Evolutionary conservation across 2,329 filamentous ascomycete species (phyloP), one percentile per base, ranked within the genome.

Genomic region (Monilinia fructigena): DNA sequence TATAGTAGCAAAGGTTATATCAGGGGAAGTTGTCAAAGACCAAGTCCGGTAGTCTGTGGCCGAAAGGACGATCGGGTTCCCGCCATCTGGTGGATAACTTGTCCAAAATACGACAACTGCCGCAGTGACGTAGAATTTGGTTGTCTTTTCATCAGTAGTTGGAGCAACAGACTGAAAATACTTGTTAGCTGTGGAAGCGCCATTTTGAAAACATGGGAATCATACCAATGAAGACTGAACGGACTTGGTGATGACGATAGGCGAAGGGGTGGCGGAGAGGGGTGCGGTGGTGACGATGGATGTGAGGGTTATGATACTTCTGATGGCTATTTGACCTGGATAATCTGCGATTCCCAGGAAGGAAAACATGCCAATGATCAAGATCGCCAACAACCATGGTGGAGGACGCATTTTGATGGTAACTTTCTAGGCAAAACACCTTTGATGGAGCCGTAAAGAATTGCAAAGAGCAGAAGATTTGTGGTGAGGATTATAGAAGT

Each of bases 141-240:
- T 31, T 1, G 31, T 18, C 12, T 16, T 10, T 4, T 18, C 16
- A 18, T 23, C 16, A 18, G 12, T 16, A 8, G 28, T 35, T 35
- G 58, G 58, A 8, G 12, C 10, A 31, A 26, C 28, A 26, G 12
- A 26, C 58, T 61, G 12, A 11, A 26, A 20, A 60, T 1, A 40
- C 12, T 7, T 12, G 31, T 61, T 50, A 61, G 58, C 45, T 20
- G 11, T 7, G 31, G 26, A 20, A 3, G 8, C 14, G 16, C 16
- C 0, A 2, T 20, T 38, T 40, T 61, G n/a, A 1, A 2, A 26
- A 23, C 10, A 5, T n/a, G 31, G 28, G 10, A 50, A 61, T 20
- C n/a, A 50, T 61, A 61, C 58, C 16, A 38, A n/a, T 26, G 58
- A 61, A 8, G 58, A 50, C 10, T 28, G 50, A 35, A 50, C 7